Base-by-base conservation (phyloP, 1,139 yeast genomes). In the Yamadazyma triangularis region DNA sequence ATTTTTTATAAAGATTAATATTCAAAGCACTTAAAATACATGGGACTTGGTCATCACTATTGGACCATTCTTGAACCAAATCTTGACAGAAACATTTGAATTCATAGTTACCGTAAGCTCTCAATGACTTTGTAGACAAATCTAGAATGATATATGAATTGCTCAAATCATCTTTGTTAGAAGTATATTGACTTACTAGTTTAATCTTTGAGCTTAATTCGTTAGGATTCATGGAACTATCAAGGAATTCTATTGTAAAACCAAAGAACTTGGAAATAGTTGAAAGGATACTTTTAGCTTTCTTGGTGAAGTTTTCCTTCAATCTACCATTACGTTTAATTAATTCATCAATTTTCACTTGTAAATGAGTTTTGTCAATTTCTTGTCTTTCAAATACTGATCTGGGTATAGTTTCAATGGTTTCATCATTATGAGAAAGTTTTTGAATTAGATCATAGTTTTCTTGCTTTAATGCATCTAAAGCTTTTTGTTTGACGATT, bases 21-120 rank as follows among this genome's bases (percentile, higher is more conserved):
- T 79, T 84, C 39, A 87, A 60, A 0, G 93, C 88, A 34, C 93
- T 80, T 34, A 88, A 60, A 47, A 87, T 82, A 44, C 94, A 83
- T 0, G 94, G 86, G 15, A 86, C 75, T 44, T 85, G 88, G 25
- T 73, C 73, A 39, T 77, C 72, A 30, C 81, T 84, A 29, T 68
- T 68, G 3, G 84, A 75, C 88, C 94, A 86, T 37, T 73, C 71
- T 12, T 69, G 58, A 15, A 83, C 69, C 33, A 85, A 59, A 24
- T 74, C 72, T 35, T 75, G 77, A 56, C 80, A 79, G 34, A 71
- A 53, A 11, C 51, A 44, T 38, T 72, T 64, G 45, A 75, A 69
- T 27, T 65, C 75, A 29, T 58, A 55, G 31, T 56, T 51, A 3
- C 73, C 73, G 38, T 57, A 58, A 4, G 71, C 73, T 36, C 62